Evolutionary conservation across 257 asterid genomes (phyloP).

Genomic region (Paraleonurus japonicus): DNA sequence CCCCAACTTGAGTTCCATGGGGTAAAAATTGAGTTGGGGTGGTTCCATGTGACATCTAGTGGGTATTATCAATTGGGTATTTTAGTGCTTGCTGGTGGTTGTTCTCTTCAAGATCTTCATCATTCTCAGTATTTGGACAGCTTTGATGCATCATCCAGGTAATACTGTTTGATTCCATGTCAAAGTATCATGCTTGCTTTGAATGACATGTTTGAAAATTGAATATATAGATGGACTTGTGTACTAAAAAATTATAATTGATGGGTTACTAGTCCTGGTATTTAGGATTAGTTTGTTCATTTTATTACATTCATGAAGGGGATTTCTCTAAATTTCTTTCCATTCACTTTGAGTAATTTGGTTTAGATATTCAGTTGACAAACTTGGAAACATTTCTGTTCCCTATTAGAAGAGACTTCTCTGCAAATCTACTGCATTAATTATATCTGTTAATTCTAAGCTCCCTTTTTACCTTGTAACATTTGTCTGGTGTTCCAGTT

Average conservation of each 20-base stretch:
- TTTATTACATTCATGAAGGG: background rate
- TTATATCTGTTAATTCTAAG: background rate
- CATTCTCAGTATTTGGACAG: conserved; percentile 52
- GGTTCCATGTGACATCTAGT: conserved; percentile 94
- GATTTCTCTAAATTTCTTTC: background rate
- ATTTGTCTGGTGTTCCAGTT: conserved; percentile 18
- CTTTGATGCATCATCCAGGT: conserved; percentile 67
- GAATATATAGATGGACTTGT: background rate
- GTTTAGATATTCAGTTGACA: conserved; percentile 3
- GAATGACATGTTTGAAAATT: background rate
- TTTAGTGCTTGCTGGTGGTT: conserved; percentile 76
- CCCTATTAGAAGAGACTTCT: conserved; percentile 8
- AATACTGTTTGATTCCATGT: conserved; percentile 25
- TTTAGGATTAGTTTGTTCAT: conserved; percentile 14
- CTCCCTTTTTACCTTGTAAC: conserved; percentile 14
- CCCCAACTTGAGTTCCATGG: conserved; percentile 96
- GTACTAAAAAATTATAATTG: background rate
- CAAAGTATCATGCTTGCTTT: conserved; percentile 16
- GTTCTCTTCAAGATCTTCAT: conserved; percentile 59
- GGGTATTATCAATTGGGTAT: conserved; percentile 93
- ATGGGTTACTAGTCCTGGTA: background rate
- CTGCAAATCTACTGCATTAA: conserved; percentile 11
- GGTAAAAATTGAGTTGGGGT: conserved; percentile 83
- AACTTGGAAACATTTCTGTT: conserved; percentile 1
- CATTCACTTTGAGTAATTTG: conserved; percentile 2